Conservation (phyloP, 2,329 filamentous ascomycete genomes). For the Geosmithia putterillii region DNA sequence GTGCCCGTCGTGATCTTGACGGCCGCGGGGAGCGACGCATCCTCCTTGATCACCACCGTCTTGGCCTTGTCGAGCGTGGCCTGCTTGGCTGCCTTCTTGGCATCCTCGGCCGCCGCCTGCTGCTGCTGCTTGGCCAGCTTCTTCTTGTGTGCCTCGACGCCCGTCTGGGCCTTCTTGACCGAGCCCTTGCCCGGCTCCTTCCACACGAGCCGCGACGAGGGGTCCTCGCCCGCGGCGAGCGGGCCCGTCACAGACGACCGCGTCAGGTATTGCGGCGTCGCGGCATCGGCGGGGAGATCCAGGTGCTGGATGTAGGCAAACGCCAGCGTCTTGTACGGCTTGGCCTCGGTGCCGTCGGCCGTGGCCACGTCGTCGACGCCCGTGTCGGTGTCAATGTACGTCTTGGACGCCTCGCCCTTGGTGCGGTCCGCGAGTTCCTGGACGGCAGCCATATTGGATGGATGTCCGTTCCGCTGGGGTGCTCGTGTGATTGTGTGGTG, state of each 20-base stretch:
- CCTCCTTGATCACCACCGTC: constrained; percentile 58
- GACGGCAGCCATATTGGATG: constrained; percentile 2
- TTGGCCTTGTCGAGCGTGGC: constrained; percentile 62
- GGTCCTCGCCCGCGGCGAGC: constrained; percentile 50
- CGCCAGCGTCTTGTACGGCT: constrained; percentile 72
- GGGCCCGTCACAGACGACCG: constrained; percentile 54
- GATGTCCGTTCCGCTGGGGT: neutral
- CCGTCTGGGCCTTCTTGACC: constrained; percentile 65
- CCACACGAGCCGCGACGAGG: constrained; percentile 52
- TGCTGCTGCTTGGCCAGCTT: constrained; percentile 72
- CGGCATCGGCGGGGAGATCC: constrained; percentile 32
- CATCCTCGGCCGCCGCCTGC: constrained; percentile 56
- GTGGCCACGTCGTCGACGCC: constrained; percentile 46
- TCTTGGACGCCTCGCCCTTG: neutral
- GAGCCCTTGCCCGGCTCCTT: constrained; percentile 76
- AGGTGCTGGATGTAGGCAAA: constrained; percentile 65
- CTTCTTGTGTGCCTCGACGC: constrained; percentile 67
- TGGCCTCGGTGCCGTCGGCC: constrained; percentile 55
- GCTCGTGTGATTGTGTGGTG: neutral
- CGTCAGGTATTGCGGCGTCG: constrained; percentile 52
- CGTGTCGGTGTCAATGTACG: constrained; percentile 3
- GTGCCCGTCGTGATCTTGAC: constrained; percentile 60
- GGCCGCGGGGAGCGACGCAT: constrained; percentile 59
- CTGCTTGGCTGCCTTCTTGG: constrained; percentile 61
- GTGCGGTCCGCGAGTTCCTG: constrained; percentile 4